Evolutionary conservation across 2,329 filamentous ascomycete species (phyloP), one percentile per base, ranked within the genome.

Genomic region (Cytospora piceicola): DNA sequence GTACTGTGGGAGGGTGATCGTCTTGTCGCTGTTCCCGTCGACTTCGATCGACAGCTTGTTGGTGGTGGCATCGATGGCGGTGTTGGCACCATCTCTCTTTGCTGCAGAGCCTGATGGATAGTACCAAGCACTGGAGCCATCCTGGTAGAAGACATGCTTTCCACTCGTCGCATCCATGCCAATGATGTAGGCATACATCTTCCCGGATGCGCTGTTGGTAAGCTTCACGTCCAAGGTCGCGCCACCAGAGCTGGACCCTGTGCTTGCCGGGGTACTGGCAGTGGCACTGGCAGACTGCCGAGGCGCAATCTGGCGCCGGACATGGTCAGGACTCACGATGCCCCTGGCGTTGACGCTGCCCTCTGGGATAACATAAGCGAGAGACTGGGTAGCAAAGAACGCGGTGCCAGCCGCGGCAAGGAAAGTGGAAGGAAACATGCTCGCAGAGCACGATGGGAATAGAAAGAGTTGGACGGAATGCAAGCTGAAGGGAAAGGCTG

Each of bases 141-240:
- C 70, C 62, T 75, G 73, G 65, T 80, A 70, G 24, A 81, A 71
- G 58, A 77, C 77, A 14, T 77, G 76, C 58, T 74, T 70, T 20
- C 73, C 71, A 62, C 71, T 71, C 62, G 74, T 70, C 29, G 89
- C 75, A 2, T 86, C 85, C 24, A 81, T 79, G 17, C 88, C 88
- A 6, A 86, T 91, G 72, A 92, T 85, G 74, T 89, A 90, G 55
- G 86, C 87, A 69, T 83, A 89, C 7, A 88, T 82, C 24, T 78
- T 81, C 65, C 75, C 77, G 2, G 83, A 86, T 55, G 74, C 76
- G 22, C 83, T 85, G 73, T 90, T 90, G 67, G 82, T 78, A 11
- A 90, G 75, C 12, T 80, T 81, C 63, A 90, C 79, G 24, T 81
- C 79, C 22, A 90, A 75, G 42, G 14, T 11, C 46, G 53, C 32